These are phyloP conservation scores for Zymoseptoria passerinii DNA, from an alignment of 2,329 filamentous ascomycete species.

Conservation along the genomic window DNA sequence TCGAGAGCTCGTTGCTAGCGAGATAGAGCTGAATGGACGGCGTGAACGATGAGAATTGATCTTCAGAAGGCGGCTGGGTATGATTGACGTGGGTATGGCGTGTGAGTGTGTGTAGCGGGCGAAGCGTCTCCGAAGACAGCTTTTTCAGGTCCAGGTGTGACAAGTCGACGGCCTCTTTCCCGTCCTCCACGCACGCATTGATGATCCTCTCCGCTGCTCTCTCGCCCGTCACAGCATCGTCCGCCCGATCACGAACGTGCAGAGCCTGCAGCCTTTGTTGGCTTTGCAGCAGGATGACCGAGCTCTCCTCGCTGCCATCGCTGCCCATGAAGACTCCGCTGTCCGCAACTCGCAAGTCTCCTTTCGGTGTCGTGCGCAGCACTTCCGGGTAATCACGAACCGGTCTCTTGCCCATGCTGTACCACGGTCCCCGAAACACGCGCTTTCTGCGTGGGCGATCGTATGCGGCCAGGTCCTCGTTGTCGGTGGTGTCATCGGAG, in stretches of 20 bases:
- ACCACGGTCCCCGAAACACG: conserved; percentile 61
- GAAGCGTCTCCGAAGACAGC: conserved; percentile 50
- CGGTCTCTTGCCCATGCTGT: conserved; percentile 34
- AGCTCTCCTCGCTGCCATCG: conserved; percentile 38
- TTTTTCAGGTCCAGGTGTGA: conserved; percentile 46
- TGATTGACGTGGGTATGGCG: conserved; percentile 21
- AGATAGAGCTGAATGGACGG: conserved; percentile 56
- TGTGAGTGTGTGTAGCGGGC: conserved; percentile 42
- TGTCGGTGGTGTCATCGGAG: conserved; percentile 57
- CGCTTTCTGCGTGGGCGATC: conserved; percentile 51
- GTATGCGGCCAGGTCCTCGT: conserved; percentile 53
- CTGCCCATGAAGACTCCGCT: conserved; percentile 63
- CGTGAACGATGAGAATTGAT: conserved; percentile 52
- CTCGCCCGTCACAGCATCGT: conserved; percentile 9
- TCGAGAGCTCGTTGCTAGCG: conserved; percentile 48
- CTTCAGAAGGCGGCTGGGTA: conserved; percentile 38
- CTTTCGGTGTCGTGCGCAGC: neutral
- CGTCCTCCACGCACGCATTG: conserved; percentile 40
- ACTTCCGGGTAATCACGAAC: conserved; percentile 24
- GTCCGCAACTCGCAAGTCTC: conserved; percentile 35
- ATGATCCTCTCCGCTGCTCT: conserved; percentile 19
- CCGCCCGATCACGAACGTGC: neutral
- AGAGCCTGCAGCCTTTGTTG: conserved; percentile 2
- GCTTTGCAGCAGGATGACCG: neutral
- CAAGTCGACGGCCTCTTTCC: conserved; percentile 53